Evolutionary conservation across 2,329 filamentous ascomycete genomes (phyloP).

Genomic region (Thermoascus crustaceus): DNA sequence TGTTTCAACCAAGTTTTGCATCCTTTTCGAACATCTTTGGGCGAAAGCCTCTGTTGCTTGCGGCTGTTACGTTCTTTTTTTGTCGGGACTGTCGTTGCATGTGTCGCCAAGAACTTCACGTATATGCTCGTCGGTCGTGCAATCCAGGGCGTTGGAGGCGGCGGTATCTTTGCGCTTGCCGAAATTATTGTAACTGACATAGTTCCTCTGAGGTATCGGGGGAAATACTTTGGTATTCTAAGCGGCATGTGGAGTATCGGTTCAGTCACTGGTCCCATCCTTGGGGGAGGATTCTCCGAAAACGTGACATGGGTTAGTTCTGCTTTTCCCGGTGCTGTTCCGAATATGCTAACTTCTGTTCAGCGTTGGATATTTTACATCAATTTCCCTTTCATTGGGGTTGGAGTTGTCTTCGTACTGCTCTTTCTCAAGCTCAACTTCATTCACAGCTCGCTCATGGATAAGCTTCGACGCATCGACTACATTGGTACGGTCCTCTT

Average conservation of each 20-base stretch:
- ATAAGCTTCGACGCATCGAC: slow-evolving; percentile 51
- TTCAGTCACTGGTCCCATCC: slow-evolving; percentile 31
- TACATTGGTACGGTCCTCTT: slow-evolving; percentile 57
- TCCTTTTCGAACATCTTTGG: slow-evolving; percentile 43
- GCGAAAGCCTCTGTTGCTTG: slow-evolving; percentile 34
- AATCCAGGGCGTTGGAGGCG: slow-evolving; percentile 39
- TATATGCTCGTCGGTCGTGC: slow-evolving; percentile 40
- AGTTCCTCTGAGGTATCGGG: slow-evolving; percentile 33
- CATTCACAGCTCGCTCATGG: slow-evolving; percentile 37
- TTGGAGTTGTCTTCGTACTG: slow-evolving; percentile 42
- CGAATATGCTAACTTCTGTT: background rate
- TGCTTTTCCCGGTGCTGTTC: background rate
- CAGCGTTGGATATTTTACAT: slow-evolving; percentile 62
- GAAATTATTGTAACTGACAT: slow-evolving; percentile 40
- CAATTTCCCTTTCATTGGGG: slow-evolving; percentile 50
- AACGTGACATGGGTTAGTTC: slow-evolving; percentile 29
- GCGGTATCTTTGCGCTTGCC: slow-evolving; percentile 36
- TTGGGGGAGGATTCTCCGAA: slow-evolving; percentile 36
- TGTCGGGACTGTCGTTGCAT: slow-evolving; percentile 37
- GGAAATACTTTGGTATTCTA: slow-evolving; percentile 33
- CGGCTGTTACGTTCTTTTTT: slow-evolving; percentile 37
- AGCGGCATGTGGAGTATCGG: slow-evolving; percentile 34
- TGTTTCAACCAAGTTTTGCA: slow-evolving; percentile 45
- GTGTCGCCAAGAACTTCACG: slow-evolving; percentile 35
- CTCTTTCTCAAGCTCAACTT: slow-evolving; percentile 48